Percentiles rank a stretch among this genome's conserved stretches.
phyloP scores from a whole-genome alignment of 2,329 filamentous ascomycete genomes.

The Hypoxylon sp. region DNA sequence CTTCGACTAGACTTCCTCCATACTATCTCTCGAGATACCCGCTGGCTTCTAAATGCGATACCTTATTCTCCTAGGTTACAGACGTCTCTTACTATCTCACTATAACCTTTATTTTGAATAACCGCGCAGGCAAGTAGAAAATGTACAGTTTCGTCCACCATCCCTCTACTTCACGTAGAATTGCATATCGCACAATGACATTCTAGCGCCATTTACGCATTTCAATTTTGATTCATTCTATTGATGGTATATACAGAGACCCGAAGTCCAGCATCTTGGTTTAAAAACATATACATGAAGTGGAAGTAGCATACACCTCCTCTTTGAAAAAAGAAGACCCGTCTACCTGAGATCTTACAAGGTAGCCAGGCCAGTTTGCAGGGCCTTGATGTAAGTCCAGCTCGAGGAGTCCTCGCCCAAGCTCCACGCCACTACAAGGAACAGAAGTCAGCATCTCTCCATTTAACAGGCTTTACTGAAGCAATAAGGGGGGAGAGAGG shows the following conservation, averaged over 20 bases:
- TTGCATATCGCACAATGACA: not conserved
- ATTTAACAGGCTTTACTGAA: too few species aligned
- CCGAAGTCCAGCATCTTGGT: not conserved
- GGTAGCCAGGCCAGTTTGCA: slow-evolving; percentile 41
- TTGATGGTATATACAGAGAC: slow-evolving; percentile 21
- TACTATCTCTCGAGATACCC: slow-evolving; percentile 19
- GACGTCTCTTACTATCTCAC: not conserved
- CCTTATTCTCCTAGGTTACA: not conserved
- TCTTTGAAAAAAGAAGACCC: not conserved
- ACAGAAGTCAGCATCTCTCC: slow-evolving; percentile 23
- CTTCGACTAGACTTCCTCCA: not conserved
- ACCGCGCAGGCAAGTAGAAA: not conserved
- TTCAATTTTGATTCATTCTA: not conserved
- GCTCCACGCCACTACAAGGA: slow-evolving; percentile 45
- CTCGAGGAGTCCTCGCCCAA: slow-evolving; percentile 44
- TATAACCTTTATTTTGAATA: not conserved
- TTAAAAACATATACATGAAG: slow-evolving; percentile 31
- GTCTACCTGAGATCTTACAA: slow-evolving; percentile 22
- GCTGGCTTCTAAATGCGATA: slow-evolving; percentile 14
- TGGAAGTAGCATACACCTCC: not conserved
- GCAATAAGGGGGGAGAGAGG: not conserved
- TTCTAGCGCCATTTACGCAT: not conserved
- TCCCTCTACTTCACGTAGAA: not conserved
- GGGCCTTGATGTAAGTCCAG: slow-evolving; percentile 43
- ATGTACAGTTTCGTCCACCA: not conserved